Evolutionary conservation across 2,329 filamentous ascomycete species (phyloP).

Genomic region (Alternaria metachromatica): DNA sequence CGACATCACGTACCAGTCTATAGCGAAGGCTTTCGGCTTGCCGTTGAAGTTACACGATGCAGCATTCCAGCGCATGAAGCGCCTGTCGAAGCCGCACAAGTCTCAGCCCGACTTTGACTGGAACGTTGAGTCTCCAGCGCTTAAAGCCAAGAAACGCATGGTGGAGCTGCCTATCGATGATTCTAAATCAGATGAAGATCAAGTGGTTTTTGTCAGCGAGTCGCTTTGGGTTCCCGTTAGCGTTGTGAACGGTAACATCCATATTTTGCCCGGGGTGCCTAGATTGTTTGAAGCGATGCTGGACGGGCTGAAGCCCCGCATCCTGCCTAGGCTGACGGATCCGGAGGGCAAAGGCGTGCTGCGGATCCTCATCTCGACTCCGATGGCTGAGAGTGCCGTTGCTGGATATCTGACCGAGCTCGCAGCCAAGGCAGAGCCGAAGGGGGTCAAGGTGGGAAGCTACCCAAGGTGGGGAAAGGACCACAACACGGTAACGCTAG

Average conservation of each 20-base stretch:
- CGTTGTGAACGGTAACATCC: constrained; percentile 89
- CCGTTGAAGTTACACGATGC: constrained; percentile 78
- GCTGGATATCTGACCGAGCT: constrained; percentile 83
- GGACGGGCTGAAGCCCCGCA: constrained; percentile 73
- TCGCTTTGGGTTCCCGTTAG: constrained; percentile 90
- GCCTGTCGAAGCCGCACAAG: constrained; percentile 74
- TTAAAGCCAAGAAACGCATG: constrained; percentile 88
- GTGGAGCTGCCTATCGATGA: constrained; percentile 82
- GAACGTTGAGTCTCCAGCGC: constrained; percentile 79
- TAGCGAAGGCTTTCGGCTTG: constrained; percentile 85
- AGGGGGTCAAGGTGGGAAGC: constrained; percentile 90
- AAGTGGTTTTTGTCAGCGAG: constrained; percentile 79
- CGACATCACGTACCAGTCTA: constrained; percentile 95
- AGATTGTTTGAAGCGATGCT: constrained; percentile 81
- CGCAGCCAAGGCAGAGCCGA: constrained; percentile 72
- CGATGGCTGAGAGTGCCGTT: constrained; percentile 83
- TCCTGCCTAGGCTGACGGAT: constrained; percentile 76
- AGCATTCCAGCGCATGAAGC: constrained; percentile 83
- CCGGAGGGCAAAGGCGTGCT: constrained; percentile 81
- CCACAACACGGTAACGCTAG: constrained; percentile 87
- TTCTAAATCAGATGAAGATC: constrained; percentile 67
- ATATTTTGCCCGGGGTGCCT: constrained; percentile 91
- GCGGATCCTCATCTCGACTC: constrained; percentile 84
- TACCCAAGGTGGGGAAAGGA: constrained; percentile 92
- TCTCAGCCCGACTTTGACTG: constrained; percentile 80